Evolutionary conservation across 129 eudicot genomes (phyloP).

Genomic region (Helianthus annuus): DNA sequence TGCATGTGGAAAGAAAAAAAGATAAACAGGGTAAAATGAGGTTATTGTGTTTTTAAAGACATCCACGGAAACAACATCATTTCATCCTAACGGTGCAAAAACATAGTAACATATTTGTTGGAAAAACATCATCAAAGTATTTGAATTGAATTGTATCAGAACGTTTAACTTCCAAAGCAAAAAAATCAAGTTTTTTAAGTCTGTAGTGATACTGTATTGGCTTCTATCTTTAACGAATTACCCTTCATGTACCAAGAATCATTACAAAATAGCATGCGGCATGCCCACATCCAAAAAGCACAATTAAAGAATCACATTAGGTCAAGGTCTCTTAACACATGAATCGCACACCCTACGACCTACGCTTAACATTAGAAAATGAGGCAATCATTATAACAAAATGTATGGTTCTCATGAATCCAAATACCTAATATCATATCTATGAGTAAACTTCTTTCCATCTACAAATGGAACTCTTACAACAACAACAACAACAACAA

Average conservation of each 20-base stretch:
- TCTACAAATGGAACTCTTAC: too few relatives aligned
- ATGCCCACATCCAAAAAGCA: neutral
- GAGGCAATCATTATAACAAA: neutral
- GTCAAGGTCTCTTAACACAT: neutral
- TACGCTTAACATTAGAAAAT: neutral
- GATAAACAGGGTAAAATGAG: constrained; percentile 11
- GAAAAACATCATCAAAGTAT: neutral
- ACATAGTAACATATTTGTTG: neutral
- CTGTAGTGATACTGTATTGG: neutral
- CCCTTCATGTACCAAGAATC: neutral
- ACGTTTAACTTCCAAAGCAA: neutral
- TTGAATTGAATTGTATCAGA: neutral
- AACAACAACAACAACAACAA: too few relatives aligned
- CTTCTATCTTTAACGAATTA: neutral
- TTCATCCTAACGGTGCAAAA: neutral
- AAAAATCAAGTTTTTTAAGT: constrained; percentile 1
- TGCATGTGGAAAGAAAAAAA: constrained; percentile 34
- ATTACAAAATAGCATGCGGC: neutral
- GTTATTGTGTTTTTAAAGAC: neutral
- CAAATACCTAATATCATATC: neutral
- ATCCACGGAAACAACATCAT: neutral
- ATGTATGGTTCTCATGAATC: neutral
- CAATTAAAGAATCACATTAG: neutral
- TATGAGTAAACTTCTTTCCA: neutral
- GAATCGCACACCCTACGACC: neutral